Evolutionary conservation across 2,329 filamentous ascomycete species (phyloP).

Genomic region (Fusarium duplospermum): DNA sequence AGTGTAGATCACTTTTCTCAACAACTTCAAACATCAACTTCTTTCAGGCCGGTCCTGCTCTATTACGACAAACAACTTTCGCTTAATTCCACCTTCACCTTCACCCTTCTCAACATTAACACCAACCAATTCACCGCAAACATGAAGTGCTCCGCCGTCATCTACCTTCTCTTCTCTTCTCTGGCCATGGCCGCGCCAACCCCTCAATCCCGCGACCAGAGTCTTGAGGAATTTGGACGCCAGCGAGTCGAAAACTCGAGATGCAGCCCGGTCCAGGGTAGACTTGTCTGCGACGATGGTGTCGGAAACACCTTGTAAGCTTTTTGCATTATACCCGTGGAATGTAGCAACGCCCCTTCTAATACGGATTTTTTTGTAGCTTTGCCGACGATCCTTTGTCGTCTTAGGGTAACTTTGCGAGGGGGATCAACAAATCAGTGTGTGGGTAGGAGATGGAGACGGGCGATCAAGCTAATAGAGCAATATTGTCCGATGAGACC

Average conservation of each 20-base stretch:
- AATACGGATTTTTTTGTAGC: too few species aligned
- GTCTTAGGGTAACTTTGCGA: background rate
- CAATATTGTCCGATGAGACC: background rate
- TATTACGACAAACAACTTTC: too few species aligned
- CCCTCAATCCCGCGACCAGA: background rate
- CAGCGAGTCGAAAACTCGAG: background rate
- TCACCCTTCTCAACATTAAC: too few species aligned
- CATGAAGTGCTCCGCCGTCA: conserved; percentile 1
- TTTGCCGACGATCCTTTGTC: background rate
- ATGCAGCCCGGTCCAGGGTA: conserved; percentile 9
- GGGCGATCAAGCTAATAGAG: background rate
- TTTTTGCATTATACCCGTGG: background rate
- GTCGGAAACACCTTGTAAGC: conserved; percentile 24
- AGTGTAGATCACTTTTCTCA: background rate
- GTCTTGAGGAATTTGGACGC: too few species aligned
- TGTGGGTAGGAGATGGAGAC: background rate
- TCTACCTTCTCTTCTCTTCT: background rate
- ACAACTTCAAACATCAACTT: background rate
- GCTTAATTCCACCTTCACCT: background rate
- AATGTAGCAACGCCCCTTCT: too few species aligned
- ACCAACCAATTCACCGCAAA: background rate
- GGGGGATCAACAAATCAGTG: background rate
- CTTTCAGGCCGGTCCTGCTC: background rate
- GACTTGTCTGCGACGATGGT: conserved; percentile 20
- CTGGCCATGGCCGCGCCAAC: background rate